Conservation (phyloP, 1,139 yeast species). For the Pichia sp. region DNA sequence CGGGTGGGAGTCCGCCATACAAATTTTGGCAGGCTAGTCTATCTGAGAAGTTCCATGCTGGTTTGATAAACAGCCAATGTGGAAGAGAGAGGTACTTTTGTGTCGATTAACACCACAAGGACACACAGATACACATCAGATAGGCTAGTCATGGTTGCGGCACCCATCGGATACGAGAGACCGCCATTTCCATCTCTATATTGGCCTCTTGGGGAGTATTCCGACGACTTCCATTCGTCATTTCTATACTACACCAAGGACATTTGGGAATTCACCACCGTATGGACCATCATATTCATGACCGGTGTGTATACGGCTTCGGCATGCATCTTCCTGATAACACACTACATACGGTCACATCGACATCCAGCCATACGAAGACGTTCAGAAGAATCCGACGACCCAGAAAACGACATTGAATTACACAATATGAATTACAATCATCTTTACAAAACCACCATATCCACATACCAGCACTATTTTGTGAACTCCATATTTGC, state of each 20-base stretch:
- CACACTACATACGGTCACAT: constrained; percentile 35
- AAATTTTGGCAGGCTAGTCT: too few species aligned
- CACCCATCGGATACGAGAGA: constrained; percentile 77
- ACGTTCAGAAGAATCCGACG: not conserved
- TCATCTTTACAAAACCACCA: constrained; percentile 3
- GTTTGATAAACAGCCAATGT: too few species aligned
- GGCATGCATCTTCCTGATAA: constrained; percentile 60
- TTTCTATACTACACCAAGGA: constrained; percentile 68
- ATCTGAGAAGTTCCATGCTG: too few species aligned
- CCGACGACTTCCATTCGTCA: constrained; percentile 45
- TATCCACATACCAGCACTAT: constrained; percentile 11
- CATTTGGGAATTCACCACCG: constrained; percentile 81
- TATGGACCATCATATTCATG: constrained; percentile 76
- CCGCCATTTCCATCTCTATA: constrained; percentile 82
- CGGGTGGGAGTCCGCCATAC: too few species aligned
- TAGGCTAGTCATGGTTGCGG: constrained; percentile 28
- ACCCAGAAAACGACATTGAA: constrained; percentile 3
- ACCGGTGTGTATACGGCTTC: constrained; percentile 62
- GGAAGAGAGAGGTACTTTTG: too few species aligned
- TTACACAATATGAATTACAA: constrained; percentile 4
- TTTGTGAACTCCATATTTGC: constrained; percentile 12
- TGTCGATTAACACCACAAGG: too few species aligned
- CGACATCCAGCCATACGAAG: constrained; percentile 6
- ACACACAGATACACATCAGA: too few species aligned
- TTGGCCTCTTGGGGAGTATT: constrained; percentile 61